Percentiles rank a stretch among this genome's conserved stretches.
These are phyloP conservation scores for Triticum monococcum DNA, from an alignment of 176 grass and related monocot genomes.

Conservation along the genomic window DNA sequence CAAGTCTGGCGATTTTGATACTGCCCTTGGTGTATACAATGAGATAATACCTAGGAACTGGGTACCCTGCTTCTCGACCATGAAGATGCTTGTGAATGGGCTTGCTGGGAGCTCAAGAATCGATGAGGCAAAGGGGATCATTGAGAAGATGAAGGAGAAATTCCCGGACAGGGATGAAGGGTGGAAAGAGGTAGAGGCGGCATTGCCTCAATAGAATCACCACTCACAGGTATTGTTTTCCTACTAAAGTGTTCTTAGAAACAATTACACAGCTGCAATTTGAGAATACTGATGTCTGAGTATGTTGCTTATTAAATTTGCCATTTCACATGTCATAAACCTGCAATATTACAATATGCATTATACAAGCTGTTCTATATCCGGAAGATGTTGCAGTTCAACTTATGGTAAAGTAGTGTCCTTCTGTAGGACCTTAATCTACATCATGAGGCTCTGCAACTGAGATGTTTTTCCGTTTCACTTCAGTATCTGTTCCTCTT, in stretches of 20 bases:
- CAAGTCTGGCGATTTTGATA: slow-evolving; percentile 71
- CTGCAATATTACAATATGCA: neutral
- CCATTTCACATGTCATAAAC: neutral
- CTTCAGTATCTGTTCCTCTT: neutral
- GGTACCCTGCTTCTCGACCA: slow-evolving; percentile 72
- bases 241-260: neutral
- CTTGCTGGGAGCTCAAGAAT: slow-evolving; percentile 55
- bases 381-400: neutral
- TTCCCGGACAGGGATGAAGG: slow-evolving; percentile 52
- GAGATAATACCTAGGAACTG: slow-evolving; percentile 50
- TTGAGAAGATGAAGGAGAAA: slow-evolving; percentile 87
- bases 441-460: neutral
- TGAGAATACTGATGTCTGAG: neutral
- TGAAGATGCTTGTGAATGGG: slow-evolving; percentile 94
- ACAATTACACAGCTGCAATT: neutral
- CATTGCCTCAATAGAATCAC: slow-evolving; percentile 51
- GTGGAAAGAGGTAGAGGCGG: slow-evolving; percentile 90
- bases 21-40: slow-evolving; percentile 56
- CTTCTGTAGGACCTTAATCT: neutral
- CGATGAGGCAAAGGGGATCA: slow-evolving; percentile 74
- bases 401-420: slow-evolving; percentile 8
- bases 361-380: neutral
- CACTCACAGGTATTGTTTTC: slow-evolving; percentile 22
- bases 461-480: neutral
- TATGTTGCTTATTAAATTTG: neutral